Conservation (phyloP, 192 early-diverging fungal species). For the Coemansia sp. region DNA sequence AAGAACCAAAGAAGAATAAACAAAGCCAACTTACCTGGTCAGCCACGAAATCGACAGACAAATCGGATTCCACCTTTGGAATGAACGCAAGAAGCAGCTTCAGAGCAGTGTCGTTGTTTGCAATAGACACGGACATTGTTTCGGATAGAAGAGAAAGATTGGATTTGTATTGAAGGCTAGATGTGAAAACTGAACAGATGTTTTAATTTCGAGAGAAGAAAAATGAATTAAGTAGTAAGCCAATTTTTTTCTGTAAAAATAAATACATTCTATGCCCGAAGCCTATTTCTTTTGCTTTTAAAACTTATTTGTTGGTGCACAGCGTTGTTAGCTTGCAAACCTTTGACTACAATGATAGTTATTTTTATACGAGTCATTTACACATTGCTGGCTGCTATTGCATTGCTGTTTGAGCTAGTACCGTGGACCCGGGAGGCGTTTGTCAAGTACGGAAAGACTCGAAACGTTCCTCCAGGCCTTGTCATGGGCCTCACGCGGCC, state of each 20-base stretch:
- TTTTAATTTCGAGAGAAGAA: background rate
- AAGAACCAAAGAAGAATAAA: background rate
- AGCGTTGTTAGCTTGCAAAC: background rate
- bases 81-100: constrained; percentile 43
- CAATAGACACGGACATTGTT: constrained; percentile 41
- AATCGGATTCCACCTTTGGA: constrained; percentile 31
- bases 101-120: constrained; percentile 42
- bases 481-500: background rate
- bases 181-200: background rate
- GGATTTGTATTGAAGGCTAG: background rate
- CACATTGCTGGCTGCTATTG: constrained; percentile 20
- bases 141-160: background rate
- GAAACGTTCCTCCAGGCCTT: background rate
- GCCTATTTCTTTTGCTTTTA: background rate
- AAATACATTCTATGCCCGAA: background rate
- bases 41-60: constrained; percentile 32
- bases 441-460: constrained; percentile 47
- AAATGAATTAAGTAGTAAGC: background rate
- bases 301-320: background rate
- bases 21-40: constrained; percentile 24
- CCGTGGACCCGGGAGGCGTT: constrained; percentile 50
- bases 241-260: background rate
- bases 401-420: constrained; percentile 28
- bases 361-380: constrained; percentile 16
- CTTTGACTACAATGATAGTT: background rate